Evolutionary conservation across 805 yeast species (phyloP), one percentile per base, ranked within the genome.

Genomic region (Schwanniomyces vanrijiae): DNA sequence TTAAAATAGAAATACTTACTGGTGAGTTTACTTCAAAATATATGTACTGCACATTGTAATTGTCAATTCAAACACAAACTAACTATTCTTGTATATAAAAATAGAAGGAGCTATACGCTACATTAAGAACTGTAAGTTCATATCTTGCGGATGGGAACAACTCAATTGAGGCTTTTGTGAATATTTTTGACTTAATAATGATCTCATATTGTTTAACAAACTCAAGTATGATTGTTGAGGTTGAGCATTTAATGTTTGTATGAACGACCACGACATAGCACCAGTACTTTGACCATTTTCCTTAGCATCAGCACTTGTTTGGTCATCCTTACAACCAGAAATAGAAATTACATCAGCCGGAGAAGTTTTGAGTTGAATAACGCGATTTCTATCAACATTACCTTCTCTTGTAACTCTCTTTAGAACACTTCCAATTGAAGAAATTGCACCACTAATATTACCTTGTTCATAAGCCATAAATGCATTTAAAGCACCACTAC

Each of bases 141-240:
- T 62, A 50, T 69, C 75, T 44, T 62, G 68, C 1, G 75, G 75
- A 51, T 69, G 75, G 10, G 68, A 62, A 45, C 64, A 49, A 56
- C 72, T 68, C 56, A 69, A 62, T 55, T 69, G 75, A 20, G 75
- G 75, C 50, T 69, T 69, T 52, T 69, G 75, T 19, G 68, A 56
- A 49, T 69, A 69, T 51, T 68, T 69, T 20, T 50, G 53, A 20
- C 49, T 48, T 49, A 69, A 61, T 37, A 68, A 50, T 24, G 59
- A 49, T 50, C 75, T 62, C 73, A 68, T 69, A 44, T 65, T 62
- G 52, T 69, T 67, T 52, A 69, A 59, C 48, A 69, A 60, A 10
- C 69, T 59, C 53, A 69, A 58, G 48, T 65, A 69, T 16, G 64
- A 50, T 54, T 69, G 75, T 50, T 65, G 55, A 7, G 69, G 71